Evolutionary conservation across 352 stramenopile genomes (phyloP).

Genomic region (Phytophthora quininea): DNA sequence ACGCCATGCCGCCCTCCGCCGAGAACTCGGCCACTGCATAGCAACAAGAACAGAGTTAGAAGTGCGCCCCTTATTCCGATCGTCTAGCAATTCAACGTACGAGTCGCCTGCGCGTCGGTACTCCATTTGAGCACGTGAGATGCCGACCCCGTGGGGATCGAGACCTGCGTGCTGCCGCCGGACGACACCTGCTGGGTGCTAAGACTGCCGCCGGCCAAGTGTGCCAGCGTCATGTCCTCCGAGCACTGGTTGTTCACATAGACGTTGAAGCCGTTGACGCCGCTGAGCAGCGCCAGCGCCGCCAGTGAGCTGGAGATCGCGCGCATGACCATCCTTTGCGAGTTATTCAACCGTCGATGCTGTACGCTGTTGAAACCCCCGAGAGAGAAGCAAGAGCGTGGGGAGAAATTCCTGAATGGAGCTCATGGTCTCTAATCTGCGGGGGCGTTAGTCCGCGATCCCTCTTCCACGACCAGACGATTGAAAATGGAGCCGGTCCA

Average conservation of each 20-base stretch:
- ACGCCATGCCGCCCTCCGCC: slow-evolving; percentile 48
- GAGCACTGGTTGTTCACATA: slow-evolving; percentile 67
- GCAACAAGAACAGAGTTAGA: slow-evolving; percentile 7
- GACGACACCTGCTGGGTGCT: slow-evolving; percentile 33
- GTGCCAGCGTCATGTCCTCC: slow-evolving; percentile 49
- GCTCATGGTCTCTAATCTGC: slow-evolving; percentile 7
- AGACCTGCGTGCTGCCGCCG: slow-evolving; percentile 38
- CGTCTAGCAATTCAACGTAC: slow-evolving; percentile 39
- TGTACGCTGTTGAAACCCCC: slow-evolving; percentile 23
- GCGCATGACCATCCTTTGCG: slow-evolving; percentile 40
- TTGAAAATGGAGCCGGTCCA: too few relatives aligned
- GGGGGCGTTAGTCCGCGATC: slow-evolving; percentile 3
- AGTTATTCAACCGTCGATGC: background rate
- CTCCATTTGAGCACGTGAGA: slow-evolving; percentile 63
- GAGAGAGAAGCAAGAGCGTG: slow-evolving; percentile 35
- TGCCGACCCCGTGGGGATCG: slow-evolving; percentile 35
- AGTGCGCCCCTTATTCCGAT: background rate
- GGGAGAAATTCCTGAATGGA: slow-evolving; percentile 43
- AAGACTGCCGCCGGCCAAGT: slow-evolving; percentile 36
- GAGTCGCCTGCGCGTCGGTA: slow-evolving; percentile 53
- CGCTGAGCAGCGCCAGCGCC: slow-evolving; percentile 37
- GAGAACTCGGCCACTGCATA: slow-evolving; percentile 72
- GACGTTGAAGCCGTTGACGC: slow-evolving; percentile 45
- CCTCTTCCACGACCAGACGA: slow-evolving; percentile 25
- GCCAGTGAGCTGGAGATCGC: slow-evolving; percentile 33